These are phyloP conservation scores for Ogataea wickerhamii DNA, from an alignment of 805 yeast genomes.

Conservation along the genomic window DNA sequence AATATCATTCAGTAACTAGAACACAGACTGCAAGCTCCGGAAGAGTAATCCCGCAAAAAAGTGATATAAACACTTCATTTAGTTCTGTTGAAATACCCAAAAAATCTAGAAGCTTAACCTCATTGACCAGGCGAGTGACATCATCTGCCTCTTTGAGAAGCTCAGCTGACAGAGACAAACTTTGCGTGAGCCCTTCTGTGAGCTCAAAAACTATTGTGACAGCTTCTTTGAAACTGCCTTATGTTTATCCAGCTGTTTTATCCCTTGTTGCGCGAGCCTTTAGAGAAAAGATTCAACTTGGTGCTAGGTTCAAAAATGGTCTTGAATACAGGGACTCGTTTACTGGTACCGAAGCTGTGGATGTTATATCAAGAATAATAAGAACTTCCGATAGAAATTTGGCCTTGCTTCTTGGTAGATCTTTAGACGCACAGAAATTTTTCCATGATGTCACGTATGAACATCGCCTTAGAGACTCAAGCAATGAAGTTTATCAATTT, in stretches of 20 bases:
- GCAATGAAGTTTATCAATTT: conserved; percentile 83
- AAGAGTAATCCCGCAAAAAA: conserved; percentile 44
- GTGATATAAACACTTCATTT: conserved; percentile 29
- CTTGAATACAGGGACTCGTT: conserved; percentile 89
- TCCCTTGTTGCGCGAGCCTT: conserved; percentile 81
- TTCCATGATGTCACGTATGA: conserved; percentile 96
- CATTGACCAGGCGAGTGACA: conserved; percentile 38
- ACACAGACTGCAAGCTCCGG: conserved; percentile 41
- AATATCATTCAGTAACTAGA: conserved; percentile 33
- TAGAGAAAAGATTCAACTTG: conserved; percentile 62
- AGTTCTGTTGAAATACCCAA: conserved; percentile 31
- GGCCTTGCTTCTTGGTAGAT: conserved; percentile 84
- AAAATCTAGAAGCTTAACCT: conserved; percentile 45
- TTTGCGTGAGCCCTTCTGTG: conserved; percentile 26
- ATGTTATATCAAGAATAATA: conserved; percentile 77
- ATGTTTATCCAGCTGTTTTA: conserved; percentile 84
- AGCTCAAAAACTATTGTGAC: conserved; percentile 47
- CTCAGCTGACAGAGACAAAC: conserved; percentile 28
- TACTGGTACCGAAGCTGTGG: conserved; percentile 92
- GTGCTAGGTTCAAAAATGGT: conserved; percentile 86
- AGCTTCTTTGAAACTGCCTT: conserved; percentile 52
- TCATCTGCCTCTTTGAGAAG: conserved; percentile 31
- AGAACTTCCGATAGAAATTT: conserved; percentile 88
- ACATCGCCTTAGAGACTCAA: conserved; percentile 86
- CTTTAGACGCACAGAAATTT: conserved; percentile 89